phyloP scores from a whole-genome alignment of 2,329 filamentous ascomycete species.

The Arthrinium puccinioides region DNA sequence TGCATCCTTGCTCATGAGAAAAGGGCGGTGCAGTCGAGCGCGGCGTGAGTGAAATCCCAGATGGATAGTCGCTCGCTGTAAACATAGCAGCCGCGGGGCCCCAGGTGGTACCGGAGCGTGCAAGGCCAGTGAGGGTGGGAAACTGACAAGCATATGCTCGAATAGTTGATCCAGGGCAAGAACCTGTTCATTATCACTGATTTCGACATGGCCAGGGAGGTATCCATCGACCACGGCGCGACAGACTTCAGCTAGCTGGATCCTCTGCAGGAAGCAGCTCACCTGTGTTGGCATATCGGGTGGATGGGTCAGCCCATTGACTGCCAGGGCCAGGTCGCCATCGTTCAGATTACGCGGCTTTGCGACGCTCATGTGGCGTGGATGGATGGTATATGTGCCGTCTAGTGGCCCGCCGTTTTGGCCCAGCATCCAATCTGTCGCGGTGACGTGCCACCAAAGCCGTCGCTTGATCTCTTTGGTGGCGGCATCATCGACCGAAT shows the following conservation, averaged over 20 bases:
- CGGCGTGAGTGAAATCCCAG: slow-evolving; percentile 16
- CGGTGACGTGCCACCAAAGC: slow-evolving; percentile 36
- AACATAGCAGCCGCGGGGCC: slow-evolving; percentile 8
- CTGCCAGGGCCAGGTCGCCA: slow-evolving; percentile 23
- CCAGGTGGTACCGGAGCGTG: slow-evolving; percentile 6
- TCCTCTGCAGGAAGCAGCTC: slow-evolving; percentile 30
- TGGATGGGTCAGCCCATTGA: slow-evolving; percentile 21
- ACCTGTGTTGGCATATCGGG: slow-evolving; percentile 24
- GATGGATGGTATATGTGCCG: slow-evolving; percentile 28
- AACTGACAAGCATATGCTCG: slow-evolving; percentile 7
- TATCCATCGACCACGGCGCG: slow-evolving; percentile 24
- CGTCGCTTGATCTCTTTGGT: slow-evolving; percentile 30
- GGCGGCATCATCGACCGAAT: slow-evolving; percentile 13
- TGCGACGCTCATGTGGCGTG: slow-evolving; percentile 29
- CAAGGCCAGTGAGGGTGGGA: slow-evolving; percentile 12
- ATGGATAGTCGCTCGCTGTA: slow-evolving; percentile 14
- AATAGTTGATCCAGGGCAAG: slow-evolving; percentile 24
- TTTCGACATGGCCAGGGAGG: slow-evolving; percentile 15
- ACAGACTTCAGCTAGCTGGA: slow-evolving; percentile 28
- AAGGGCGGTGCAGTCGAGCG: slow-evolving; percentile 18
- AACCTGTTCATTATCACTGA: slow-evolving; percentile 22
- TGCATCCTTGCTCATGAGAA: slow-evolving; percentile 12
- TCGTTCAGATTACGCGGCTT: slow-evolving; percentile 31
- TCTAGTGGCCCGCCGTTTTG: slow-evolving; percentile 27
- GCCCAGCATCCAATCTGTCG: slow-evolving; percentile 32